Evolutionary conservation across 805 yeast species (phyloP).

Genomic region (Debaryomyces castellii): DNA sequence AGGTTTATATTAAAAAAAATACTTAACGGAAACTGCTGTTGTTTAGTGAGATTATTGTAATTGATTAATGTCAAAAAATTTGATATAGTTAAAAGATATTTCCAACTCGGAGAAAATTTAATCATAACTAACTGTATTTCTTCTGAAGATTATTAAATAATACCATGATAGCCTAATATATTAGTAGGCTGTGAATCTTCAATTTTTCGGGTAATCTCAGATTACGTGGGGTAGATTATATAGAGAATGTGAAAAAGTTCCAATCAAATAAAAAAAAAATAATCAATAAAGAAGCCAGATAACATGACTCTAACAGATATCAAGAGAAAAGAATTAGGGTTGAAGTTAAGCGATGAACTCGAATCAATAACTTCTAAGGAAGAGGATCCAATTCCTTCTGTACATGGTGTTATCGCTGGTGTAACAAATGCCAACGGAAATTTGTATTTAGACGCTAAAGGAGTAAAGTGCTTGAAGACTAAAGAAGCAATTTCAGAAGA

Average conservation of each 20-base stretch:
- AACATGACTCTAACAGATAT: neutral
- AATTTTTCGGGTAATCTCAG: too few species aligned
- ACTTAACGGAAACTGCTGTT: too few species aligned
- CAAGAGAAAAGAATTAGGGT: neutral
- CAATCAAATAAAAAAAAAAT: too few species aligned
- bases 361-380: neutral
- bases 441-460: constrained; percentile 22
- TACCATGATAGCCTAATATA: too few species aligned
- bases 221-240: neutral
- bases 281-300: neutral
- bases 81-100: too few species aligned
- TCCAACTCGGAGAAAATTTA: too few species aligned
- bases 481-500: constrained; percentile 15
- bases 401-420: constrained; percentile 27
- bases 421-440: constrained; percentile 22
- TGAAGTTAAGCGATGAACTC: neutral
- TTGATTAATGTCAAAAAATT: too few species aligned
- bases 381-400: constrained; percentile 8
- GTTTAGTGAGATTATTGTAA: too few species aligned
- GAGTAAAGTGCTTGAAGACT: constrained; percentile 17
- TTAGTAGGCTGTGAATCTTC: too few species aligned
- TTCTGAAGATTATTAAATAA: too few species aligned
- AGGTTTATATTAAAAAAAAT: too few species aligned
- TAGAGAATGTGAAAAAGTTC: neutral
- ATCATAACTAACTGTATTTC: too few species aligned